These are phyloP conservation scores for Exophiala oligosperma DNA, from an alignment of 2,329 filamentous ascomycete genomes.

Conservation along the genomic window DNA sequence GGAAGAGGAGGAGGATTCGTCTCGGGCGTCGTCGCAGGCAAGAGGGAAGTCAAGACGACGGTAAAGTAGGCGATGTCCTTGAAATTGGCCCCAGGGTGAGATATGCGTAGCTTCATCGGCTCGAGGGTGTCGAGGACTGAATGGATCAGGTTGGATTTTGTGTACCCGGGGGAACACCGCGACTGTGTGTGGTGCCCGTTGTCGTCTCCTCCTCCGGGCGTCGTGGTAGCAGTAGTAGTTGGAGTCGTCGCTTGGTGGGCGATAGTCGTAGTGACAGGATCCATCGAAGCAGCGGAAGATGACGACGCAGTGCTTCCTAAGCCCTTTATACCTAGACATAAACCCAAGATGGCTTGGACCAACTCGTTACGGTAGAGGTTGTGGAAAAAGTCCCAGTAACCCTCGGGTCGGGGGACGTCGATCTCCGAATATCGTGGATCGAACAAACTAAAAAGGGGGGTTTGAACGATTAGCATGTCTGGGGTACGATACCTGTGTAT, in stretches of 20 bases:
- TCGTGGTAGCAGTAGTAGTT: not conserved
- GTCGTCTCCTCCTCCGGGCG: not conserved
- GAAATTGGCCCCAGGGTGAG: constrained; percentile 20
- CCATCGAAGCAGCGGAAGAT: no score
- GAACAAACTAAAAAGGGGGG: constrained; percentile 24
- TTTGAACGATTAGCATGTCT: not conserved
- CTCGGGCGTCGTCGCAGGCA: not conserved
- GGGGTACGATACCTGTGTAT: no score
- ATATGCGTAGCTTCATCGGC: constrained; percentile 24
- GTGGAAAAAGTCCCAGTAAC: constrained; percentile 30
- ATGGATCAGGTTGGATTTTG: constrained; percentile 17
- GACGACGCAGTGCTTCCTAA: not conserved
- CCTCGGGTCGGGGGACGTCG: constrained; percentile 27
- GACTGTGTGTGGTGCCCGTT: not conserved
- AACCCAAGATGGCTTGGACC: constrained; percentile 17
- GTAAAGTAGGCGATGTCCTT: constrained; percentile 27
- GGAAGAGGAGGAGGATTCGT: no score
- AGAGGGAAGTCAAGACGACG: constrained; percentile 21
- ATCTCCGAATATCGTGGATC: constrained; percentile 34
- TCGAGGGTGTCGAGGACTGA: constrained; percentile 23
- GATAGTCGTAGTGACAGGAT: not conserved
- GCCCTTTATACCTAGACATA: constrained; percentile 27
- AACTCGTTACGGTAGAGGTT: constrained; percentile 26
- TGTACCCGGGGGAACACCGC: constrained; percentile 7
- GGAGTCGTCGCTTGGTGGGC: not conserved